These are phyloP conservation scores for Alternaria sp. DNA, from an alignment of 2,329 filamentous ascomycete species.

Conservation along the genomic window DNA sequence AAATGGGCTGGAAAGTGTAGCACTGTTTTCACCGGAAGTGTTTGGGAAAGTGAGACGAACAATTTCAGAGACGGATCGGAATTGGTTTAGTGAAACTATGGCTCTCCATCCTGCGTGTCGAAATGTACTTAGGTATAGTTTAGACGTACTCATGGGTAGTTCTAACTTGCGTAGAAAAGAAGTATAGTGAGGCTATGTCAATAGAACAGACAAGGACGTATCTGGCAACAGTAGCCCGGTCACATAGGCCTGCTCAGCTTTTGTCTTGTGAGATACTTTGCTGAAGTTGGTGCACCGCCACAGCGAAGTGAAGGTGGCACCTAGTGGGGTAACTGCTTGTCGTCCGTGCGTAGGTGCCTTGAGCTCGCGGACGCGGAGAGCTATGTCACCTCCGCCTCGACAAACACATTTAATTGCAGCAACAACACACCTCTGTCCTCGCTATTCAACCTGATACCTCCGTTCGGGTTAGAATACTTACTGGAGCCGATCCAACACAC, in stretches of 20 bases:
- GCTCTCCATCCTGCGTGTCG: too few relatives aligned
- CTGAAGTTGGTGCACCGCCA: slow-evolving; percentile 11
- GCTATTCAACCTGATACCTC: neutral
- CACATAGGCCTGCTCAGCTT: too few relatives aligned
- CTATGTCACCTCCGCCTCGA: slow-evolving; percentile 20
- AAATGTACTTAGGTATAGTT: too few relatives aligned
- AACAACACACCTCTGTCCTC: neutral
- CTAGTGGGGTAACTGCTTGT: slow-evolving; percentile 3
- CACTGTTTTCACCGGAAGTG: neutral
- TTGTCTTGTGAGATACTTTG: too few relatives aligned
- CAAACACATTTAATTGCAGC: slow-evolving; percentile 6
- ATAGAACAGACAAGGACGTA: too few relatives aligned
- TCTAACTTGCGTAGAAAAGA: too few relatives aligned
- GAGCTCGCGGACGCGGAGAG: slow-evolving; percentile 31
- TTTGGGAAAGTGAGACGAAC: neutral
- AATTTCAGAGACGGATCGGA: too few relatives aligned
- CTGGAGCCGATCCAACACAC: neutral
- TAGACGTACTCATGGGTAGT: too few relatives aligned
- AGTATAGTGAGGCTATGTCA: too few relatives aligned
- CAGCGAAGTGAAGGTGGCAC: slow-evolving; percentile 11
- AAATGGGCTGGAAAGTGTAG: neutral
- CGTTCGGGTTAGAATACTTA: too few relatives aligned
- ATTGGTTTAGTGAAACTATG: too few relatives aligned
- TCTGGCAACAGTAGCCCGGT: too few relatives aligned
- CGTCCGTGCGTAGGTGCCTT: slow-evolving; percentile 30